These are phyloP conservation scores for Ricinus communis DNA, from an alignment of 345 rosid species.

Conservation along the genomic window DNA sequence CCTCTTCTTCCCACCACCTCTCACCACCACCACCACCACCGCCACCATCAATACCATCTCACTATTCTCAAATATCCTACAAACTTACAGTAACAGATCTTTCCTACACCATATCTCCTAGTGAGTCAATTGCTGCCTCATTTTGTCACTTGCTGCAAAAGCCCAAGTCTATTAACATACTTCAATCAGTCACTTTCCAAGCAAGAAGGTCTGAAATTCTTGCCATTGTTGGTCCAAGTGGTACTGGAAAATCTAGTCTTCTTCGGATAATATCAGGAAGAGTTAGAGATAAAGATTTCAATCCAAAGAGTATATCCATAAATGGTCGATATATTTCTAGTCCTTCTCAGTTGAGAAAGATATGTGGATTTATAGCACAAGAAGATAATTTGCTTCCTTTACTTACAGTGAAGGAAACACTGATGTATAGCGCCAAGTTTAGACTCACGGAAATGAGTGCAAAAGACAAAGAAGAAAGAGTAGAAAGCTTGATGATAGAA, in stretches of 20 bases:
- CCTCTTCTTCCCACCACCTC: no score
- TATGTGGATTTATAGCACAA: slow-evolving; percentile 84
- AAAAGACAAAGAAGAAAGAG: slow-evolving; percentile 58
- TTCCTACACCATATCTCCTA: slow-evolving; percentile 52
- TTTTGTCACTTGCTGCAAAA: slow-evolving; percentile 31
- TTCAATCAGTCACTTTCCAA: slow-evolving; percentile 62
- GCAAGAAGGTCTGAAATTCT: slow-evolving; percentile 66
- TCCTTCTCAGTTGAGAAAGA: slow-evolving; percentile 53
- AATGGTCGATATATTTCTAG: slow-evolving; percentile 35
- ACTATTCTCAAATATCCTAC: background rate
- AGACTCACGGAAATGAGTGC: slow-evolving; percentile 51
- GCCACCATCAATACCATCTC: slow-evolving; percentile 20
- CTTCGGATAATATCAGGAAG: slow-evolving; percentile 72
- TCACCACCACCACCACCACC: no score
- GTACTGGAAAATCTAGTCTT: slow-evolving; percentile 85
- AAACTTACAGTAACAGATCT: slow-evolving; percentile 50
- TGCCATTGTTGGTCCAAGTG: slow-evolving; percentile 83
- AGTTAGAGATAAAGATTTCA: slow-evolving; percentile 49
- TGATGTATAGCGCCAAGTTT: slow-evolving; percentile 76
- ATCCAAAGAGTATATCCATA: slow-evolving; percentile 47
- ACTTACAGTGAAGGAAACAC: slow-evolving; percentile 79
- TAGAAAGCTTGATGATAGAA: slow-evolving; percentile 63
- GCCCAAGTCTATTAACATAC: slow-evolving; percentile 49
- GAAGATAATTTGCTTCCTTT: slow-evolving; percentile 80
- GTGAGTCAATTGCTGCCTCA: slow-evolving; percentile 25